These are phyloP conservation scores for Tephrocybe sp. DNA, from an alignment of 768 basidiomycete species.

Conservation along the genomic window DNA sequence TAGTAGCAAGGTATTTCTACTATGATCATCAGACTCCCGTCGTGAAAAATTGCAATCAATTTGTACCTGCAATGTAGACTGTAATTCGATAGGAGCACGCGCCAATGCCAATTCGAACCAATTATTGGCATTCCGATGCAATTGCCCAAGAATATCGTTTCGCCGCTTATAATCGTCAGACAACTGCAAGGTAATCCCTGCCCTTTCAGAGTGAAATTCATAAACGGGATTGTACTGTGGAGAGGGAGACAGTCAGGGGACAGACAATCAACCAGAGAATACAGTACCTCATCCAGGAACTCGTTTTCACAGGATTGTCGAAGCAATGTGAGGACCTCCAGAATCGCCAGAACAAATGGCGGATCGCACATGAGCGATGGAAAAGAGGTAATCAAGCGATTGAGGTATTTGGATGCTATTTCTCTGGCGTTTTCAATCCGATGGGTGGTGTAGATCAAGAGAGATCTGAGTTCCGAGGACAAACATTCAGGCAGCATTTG, in stretches of 20 bases:
- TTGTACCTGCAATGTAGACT: constrained; percentile 85
- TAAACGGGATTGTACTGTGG: constrained; percentile 86
- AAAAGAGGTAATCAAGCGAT: constrained; percentile 85
- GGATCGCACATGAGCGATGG: constrained; percentile 94
- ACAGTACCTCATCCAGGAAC: constrained; percentile 80
- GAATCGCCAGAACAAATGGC: constrained; percentile 80
- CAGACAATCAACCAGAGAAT: not conserved
- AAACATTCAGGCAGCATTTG: constrained; percentile 74
- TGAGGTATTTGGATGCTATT: constrained; percentile 79
- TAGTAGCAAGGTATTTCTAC: constrained; percentile 86
- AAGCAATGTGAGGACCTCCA: constrained; percentile 89
- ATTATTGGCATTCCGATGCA: constrained; percentile 69
- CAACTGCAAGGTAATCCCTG: constrained; percentile 72
- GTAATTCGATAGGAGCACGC: constrained; percentile 89
- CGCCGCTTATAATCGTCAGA: constrained; percentile 85
- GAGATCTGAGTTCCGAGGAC: constrained; percentile 69
- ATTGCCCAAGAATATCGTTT: constrained; percentile 76
- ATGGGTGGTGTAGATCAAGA: constrained; percentile 81
- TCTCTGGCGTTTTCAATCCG: constrained; percentile 80
- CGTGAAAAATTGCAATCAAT: constrained; percentile 1
- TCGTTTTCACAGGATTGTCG: constrained; percentile 89
- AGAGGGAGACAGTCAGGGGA: not conserved
- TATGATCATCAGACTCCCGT: constrained; percentile 2
- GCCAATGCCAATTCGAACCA: constrained; percentile 91
- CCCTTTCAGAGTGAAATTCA: constrained; percentile 78